Evolutionary conservation across 345 rosid species (phyloP), one percentile per base, ranked within the genome.

Genomic region (Moricandia moricandioides): DNA sequence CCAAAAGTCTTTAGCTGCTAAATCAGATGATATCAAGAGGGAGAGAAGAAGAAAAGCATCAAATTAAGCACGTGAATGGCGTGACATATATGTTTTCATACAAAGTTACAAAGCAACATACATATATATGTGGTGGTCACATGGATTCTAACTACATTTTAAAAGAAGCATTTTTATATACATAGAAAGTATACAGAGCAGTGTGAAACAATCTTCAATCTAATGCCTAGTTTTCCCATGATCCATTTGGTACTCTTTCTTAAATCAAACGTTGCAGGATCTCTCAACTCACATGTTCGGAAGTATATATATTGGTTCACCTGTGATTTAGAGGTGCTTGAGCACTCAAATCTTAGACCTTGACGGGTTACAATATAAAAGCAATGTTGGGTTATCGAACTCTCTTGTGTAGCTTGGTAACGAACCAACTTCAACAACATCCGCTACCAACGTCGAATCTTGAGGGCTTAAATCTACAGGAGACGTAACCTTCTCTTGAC

Each of bases 391-490:
- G 71, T 86, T 73, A 11, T 82, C 91, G 18, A 80, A 87, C 80
- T 89, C 99, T 74, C 91, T 81, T 1, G 75, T 80, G 74, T 88
- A 85, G 86, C 86, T 83, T 21, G 99, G 96, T 62, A 84, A 78
- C 9, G 86, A 71, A 79, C 87, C 93, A 31, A 95, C 80, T 83
- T 95, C 97, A 39, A 87, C 90, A 65, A 90, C 63, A 81, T 94
- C 99, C 2, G 96, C 84, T 33, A 94, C 80, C 62, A 94, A 73
- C 51, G 97, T 75, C 33, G 97, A 95, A 73, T 92, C 99, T 74
- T 91, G 97, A 55, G 99, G 99, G 79, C 97, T 89, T 78, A 95
- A 82, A 81, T 95, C 99, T 91, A 88, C 82, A 82, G n/a, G n/a
- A n/a, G n/a, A n/a, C n/a, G n/a, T n/a, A 80, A 94, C 97, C 96